A percentile compares a stretch with the other conserved stretches of the same genome.
Conservation (phyloP, 495 filamentous ascomycete genomes). For the Aspergillus sclerotioniger region DNA sequence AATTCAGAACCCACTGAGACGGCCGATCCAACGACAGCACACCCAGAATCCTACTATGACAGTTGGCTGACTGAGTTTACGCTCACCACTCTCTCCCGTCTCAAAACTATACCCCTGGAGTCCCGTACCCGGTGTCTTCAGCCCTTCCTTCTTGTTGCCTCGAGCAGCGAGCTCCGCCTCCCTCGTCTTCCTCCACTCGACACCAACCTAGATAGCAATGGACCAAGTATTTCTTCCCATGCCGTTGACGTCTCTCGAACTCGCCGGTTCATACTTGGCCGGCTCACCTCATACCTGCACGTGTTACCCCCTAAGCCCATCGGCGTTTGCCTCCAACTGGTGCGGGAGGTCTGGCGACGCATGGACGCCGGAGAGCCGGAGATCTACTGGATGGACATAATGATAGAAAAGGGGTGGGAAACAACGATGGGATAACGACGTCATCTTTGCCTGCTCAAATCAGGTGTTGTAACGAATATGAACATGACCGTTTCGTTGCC, state of each 20-base stretch:
- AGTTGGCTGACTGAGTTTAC: constrained; percentile 54
- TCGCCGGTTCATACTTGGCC: constrained; percentile 45
- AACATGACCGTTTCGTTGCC: neutral
- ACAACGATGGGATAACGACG: constrained; percentile 50
- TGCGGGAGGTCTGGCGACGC: constrained; percentile 51
- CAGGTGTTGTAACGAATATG: neutral
- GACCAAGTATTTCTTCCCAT: constrained; percentile 40
- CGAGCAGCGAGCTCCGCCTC: constrained; percentile 49
- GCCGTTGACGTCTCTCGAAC: constrained; percentile 48
- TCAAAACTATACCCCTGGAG: constrained; percentile 50
- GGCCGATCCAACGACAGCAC: constrained; percentile 7
- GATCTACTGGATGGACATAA: constrained; percentile 56
- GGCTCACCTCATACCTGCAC: constrained; percentile 45
- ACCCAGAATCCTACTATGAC: constrained; percentile 27
- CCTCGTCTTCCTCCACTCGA: constrained; percentile 22
- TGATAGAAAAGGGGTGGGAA: constrained; percentile 57
- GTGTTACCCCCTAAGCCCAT: constrained; percentile 55
- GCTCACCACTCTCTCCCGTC: constrained; percentile 48
- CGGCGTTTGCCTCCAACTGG: constrained; percentile 43
- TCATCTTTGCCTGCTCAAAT: neutral
- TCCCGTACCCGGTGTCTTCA: constrained; percentile 56
- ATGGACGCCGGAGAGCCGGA: constrained; percentile 44
- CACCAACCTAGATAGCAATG: constrained; percentile 15
- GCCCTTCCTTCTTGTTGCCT: constrained; percentile 52
- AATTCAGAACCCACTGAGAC: neutral